These are phyloP conservation scores for Verticillium alfalfae DNA, from an alignment of 2,329 filamentous ascomycete genomes.

Conservation along the genomic window DNA sequence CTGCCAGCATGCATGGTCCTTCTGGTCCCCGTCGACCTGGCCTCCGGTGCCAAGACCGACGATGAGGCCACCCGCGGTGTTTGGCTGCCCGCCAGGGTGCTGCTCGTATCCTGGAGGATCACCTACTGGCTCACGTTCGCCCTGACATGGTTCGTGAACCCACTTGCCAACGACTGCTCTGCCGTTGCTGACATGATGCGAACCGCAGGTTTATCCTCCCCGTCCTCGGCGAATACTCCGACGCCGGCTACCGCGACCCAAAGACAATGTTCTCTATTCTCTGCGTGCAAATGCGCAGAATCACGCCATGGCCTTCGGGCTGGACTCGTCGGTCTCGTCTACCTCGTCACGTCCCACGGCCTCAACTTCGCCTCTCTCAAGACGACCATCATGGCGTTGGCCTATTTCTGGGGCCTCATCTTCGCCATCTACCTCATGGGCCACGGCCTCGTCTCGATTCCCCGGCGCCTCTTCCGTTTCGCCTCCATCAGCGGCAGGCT, in stretches of 20 bases:
- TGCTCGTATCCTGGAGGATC: constrained; percentile 89
- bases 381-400: constrained; percentile 82
- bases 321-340: constrained; percentile 68
- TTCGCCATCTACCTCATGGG: constrained; percentile 97
- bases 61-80: constrained; percentile 71
- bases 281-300: constrained; percentile 84
- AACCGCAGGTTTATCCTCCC: constrained; percentile 74
- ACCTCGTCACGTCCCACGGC: constrained; percentile 75
- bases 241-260: constrained; percentile 85
- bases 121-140: constrained; percentile 96
- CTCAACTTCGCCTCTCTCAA: constrained; percentile 71
- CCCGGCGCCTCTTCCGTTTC: constrained; percentile 72
- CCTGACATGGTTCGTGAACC: constrained; percentile 69
- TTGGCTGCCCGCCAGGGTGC: constrained; percentile 73
- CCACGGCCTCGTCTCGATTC: constrained; percentile 89
- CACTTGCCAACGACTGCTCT: background rate
- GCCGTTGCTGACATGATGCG: constrained; percentile 1
- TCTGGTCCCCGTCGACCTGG: constrained; percentile 91
- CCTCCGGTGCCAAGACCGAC: constrained; percentile 72
- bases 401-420: constrained; percentile 88
- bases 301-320: constrained; percentile 73
- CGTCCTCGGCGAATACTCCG: constrained; percentile 88
- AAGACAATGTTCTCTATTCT: constrained; percentile 76
- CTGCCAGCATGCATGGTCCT: constrained; percentile 87
- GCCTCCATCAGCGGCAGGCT: constrained; percentile 71